A percentile compares a stretch with the other conserved stretches of the same genome.
Conservation (phyloP, 2,329 filamentous ascomycete species). For the Coniochaeta ligniaria region DNA sequence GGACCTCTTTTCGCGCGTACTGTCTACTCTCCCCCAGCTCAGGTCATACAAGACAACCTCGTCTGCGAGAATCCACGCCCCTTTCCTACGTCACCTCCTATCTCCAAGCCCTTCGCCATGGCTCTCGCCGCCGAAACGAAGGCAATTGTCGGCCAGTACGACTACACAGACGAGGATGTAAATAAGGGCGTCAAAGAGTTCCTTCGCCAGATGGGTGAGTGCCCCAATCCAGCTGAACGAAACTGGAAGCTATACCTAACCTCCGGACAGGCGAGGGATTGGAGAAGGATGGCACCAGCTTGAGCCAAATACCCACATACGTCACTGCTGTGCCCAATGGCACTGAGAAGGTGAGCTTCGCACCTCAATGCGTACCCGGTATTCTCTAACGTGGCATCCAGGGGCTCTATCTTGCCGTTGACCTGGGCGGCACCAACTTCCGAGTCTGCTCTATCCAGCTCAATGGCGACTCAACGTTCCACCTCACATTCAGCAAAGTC, state of each 20-base stretch:
- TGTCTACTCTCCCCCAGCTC: constrained; percentile 34
- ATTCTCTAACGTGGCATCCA: constrained; percentile 26
- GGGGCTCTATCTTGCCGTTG: constrained; percentile 93
- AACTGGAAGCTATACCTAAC: neutral
- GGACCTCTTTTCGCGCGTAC: constrained; percentile 21
- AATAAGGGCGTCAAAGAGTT: constrained; percentile 80
- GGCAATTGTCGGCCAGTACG: constrained; percentile 77
- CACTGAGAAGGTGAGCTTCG: constrained; percentile 75
- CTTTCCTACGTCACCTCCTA: constrained; percentile 46
- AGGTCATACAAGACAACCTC: constrained; percentile 27
- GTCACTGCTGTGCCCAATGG: constrained; percentile 95
- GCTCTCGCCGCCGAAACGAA: constrained; percentile 63
- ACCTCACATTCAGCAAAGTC: constrained; percentile 86
- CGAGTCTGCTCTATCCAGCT: constrained; percentile 92
- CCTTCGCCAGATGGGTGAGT: constrained; percentile 69
- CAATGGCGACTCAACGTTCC: constrained; percentile 92
- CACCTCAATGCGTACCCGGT: neutral
- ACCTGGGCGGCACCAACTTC: constrained; percentile 98
- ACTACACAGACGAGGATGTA: constrained; percentile 71
- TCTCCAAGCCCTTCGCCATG: constrained; percentile 53
- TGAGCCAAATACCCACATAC: constrained; percentile 96
- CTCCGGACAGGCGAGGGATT: constrained; percentile 65
- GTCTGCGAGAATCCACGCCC: constrained; percentile 48
- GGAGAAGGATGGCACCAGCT: constrained; percentile 64
- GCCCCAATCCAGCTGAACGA: neutral